A percentile compares a stretch with the other conserved stretches of the same genome.
Conservation (phyloP, 768 basidiomycete species). For the Daedaleopsis nitida region DNA sequence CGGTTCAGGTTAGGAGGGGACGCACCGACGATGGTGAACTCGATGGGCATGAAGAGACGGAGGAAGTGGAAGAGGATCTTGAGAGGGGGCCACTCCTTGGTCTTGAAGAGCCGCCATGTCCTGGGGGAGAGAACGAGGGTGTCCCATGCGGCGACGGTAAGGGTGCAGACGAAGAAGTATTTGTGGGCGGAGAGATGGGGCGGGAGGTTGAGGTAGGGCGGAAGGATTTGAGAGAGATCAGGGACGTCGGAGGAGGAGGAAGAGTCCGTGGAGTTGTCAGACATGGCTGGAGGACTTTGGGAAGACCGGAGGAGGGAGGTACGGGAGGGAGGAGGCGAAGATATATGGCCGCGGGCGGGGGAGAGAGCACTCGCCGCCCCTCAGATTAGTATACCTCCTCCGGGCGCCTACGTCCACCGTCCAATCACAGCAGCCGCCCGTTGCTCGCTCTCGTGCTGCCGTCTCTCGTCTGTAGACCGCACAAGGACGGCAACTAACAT, state of each 20-base stretch:
- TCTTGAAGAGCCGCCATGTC: constrained; percentile 69
- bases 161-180: constrained; percentile 87
- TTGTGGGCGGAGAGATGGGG: constrained; percentile 84
- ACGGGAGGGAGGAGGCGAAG: constrained; percentile 5
- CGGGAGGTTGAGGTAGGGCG: constrained; percentile 70
- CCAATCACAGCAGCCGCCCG: constrained; percentile 1
- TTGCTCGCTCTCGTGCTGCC: neutral
- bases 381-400: constrained; percentile 3
- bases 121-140: constrained; percentile 82
- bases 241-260: constrained; percentile 17
- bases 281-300: constrained; percentile 20
- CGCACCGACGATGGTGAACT: constrained; percentile 74
- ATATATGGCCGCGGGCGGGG: neutral
- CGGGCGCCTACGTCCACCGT: constrained; percentile 11
- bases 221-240: constrained; percentile 40
- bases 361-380: neutral
- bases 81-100: constrained; percentile 70
- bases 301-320: constrained; percentile 9
- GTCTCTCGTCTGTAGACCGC: too few species aligned
- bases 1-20: constrained; percentile 11
- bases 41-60: constrained; percentile 74
- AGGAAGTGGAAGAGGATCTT: constrained; percentile 78
- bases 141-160: constrained; percentile 90
- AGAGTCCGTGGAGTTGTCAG: constrained; percentile 17
- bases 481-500: neutral